Evolutionary conservation across 2,329 filamentous ascomycete genomes (phyloP).

Genomic region (Botrytis elliptica): DNA sequence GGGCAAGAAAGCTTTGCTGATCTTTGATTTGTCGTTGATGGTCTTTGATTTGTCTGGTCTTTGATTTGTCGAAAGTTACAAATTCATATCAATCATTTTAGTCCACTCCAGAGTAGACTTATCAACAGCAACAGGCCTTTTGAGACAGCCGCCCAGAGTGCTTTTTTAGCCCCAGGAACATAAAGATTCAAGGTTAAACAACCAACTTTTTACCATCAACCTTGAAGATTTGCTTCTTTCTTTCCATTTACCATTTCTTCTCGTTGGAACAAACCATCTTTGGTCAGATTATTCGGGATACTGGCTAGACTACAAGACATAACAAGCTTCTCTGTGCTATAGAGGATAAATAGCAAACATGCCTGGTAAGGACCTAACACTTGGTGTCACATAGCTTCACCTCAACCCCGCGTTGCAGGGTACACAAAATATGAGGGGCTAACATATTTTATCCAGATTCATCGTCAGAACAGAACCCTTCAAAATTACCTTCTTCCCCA

Average conservation of each 20-base stretch:
- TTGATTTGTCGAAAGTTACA: neutral
- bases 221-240: neutral
- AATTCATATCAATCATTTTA: neutral
- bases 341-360: neutral
- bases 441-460: constrained; percentile 16
- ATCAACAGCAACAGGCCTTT: neutral
- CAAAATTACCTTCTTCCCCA: neutral
- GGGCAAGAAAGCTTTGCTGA: neutral
- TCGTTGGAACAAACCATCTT: neutral
- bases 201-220: neutral
- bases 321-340: neutral
- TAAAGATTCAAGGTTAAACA: neutral
- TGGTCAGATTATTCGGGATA: neutral
- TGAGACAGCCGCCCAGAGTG: neutral
- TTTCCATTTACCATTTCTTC: neutral
- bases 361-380: constrained; percentile 5
- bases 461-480: neutral
- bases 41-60: neutral
- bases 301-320: neutral
- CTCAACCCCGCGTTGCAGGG: constrained; percentile 20
- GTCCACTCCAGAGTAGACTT: neutral
- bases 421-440: constrained; percentile 17
- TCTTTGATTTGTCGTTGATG: neutral
- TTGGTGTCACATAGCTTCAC: neutral
- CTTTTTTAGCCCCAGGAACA: neutral